These are phyloP conservation scores for Pichia californica DNA, from an alignment of 805 yeast genomes.

Conservation along the genomic window DNA sequence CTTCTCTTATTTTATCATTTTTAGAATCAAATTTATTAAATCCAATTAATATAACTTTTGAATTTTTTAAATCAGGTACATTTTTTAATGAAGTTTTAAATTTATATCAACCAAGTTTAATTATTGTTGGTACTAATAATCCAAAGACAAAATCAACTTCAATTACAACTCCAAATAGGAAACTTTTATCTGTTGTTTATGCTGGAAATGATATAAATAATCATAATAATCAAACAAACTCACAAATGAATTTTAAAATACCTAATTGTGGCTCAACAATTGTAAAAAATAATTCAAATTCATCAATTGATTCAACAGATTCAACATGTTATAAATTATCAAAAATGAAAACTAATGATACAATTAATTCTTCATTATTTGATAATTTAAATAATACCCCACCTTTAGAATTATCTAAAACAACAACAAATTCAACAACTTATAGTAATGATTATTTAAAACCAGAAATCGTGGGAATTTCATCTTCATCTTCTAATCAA, in stretches of 20 bases:
- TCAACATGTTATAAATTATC: constrained; percentile 17
- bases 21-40: constrained; percentile 27
- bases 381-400: constrained; percentile 24
- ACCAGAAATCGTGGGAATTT: too few species aligned
- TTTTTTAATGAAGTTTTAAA: constrained; percentile 49
- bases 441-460: background rate
- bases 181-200: constrained; percentile 24
- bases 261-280: constrained; percentile 7
- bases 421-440: background rate
- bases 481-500: background rate
- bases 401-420: background rate
- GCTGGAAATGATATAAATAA: constrained; percentile 14
- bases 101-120: constrained; percentile 53
- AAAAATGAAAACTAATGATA: constrained; percentile 24
- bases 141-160: constrained; percentile 24
- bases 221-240: constrained; percentile 4
- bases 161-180: constrained; percentile 19
- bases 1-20: constrained; percentile 33
- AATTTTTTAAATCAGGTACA: constrained; percentile 43
- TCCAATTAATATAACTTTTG: constrained; percentile 46
- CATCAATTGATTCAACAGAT: background rate
- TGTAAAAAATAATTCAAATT: too few species aligned
- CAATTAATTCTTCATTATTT: constrained; percentile 15
- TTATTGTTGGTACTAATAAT: constrained; percentile 35
- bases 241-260: constrained; percentile 17